Evolutionary conservation across 352 stramenopile genomes (phyloP).

Genomic region (Phytopythium cucurbitacearum): DNA sequence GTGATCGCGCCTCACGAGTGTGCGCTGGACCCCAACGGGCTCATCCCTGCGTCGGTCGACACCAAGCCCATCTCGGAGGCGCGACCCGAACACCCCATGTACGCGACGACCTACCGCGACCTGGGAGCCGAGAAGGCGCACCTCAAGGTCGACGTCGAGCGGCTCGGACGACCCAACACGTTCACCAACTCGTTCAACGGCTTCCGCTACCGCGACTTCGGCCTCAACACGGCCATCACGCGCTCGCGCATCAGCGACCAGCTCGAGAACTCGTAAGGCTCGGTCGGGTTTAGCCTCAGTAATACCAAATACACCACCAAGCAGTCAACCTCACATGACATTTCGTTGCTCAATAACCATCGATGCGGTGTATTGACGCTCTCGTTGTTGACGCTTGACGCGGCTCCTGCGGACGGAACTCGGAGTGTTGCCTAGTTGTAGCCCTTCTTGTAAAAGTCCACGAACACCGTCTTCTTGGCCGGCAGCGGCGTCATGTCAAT

Average conservation of each 20-base stretch:
- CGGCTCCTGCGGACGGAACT: too few species aligned
- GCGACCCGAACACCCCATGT: constrained; percentile 60
- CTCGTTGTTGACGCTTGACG: background rate
- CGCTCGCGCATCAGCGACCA: constrained; percentile 79
- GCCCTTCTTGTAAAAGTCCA: constrained; percentile 86
- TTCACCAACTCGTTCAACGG: constrained; percentile 86
- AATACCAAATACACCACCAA: too few species aligned
- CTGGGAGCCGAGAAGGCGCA: constrained; percentile 74
- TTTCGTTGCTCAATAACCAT: constrained; percentile 4
- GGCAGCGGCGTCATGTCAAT: constrained; percentile 84
- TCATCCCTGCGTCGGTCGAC: constrained; percentile 48
- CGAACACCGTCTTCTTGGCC: constrained; percentile 69
- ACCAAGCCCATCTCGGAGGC: constrained; percentile 57
- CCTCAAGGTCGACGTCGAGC: constrained; percentile 66
- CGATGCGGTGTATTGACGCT: constrained; percentile 6
- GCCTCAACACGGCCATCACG: constrained; percentile 74
- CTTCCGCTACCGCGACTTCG: constrained; percentile 80
- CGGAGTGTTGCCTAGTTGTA: constrained; percentile 51
- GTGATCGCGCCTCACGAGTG: constrained; percentile 51
- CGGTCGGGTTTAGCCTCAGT: too few species aligned
- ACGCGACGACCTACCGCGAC: constrained; percentile 67
- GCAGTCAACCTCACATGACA: background rate
- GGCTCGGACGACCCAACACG: constrained; percentile 54
- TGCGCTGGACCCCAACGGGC: constrained; percentile 40
- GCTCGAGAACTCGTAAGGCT: constrained; percentile 40